A percentile compares a stretch with the other conserved stretches of the same genome.
These are phyloP conservation scores for Talaromyces liani DNA, from an alignment of 495 filamentous ascomycete genomes.

Conservation along the genomic window DNA sequence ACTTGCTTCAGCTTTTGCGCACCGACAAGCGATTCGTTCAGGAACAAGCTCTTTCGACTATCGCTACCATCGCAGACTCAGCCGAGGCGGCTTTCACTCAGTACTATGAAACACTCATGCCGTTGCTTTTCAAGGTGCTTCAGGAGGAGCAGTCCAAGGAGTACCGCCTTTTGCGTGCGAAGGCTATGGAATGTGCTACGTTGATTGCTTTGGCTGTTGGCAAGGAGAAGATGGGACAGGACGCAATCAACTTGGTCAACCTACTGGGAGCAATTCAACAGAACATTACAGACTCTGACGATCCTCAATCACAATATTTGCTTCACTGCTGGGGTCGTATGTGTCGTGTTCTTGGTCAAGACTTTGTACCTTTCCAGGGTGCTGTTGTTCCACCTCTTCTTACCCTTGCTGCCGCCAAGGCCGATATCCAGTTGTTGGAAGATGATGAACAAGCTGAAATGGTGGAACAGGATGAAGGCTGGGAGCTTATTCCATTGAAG, in stretches of 20 bases:
- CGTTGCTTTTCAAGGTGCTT: slow-evolving; percentile 81
- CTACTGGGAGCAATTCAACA: slow-evolving; percentile 81
- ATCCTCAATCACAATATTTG: slow-evolving; percentile 94
- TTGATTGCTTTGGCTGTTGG: slow-evolving; percentile 94
- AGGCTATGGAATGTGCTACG: slow-evolving; percentile 99
- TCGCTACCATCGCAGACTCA: slow-evolving; percentile 97
- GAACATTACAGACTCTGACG: slow-evolving; percentile 82
- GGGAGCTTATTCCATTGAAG: slow-evolving; percentile 94
- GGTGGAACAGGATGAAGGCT: slow-evolving; percentile 91
- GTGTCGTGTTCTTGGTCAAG: slow-evolving; percentile 84
- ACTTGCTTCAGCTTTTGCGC: slow-evolving; percentile 76
- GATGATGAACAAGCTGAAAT: slow-evolving; percentile 92
- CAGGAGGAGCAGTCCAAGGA: slow-evolving; percentile 87
- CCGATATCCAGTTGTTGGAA: slow-evolving; percentile 93
- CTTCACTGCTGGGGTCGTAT: slow-evolving; percentile 99
- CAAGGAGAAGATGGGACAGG: slow-evolving; percentile 78
- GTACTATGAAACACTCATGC: slow-evolving; percentile 95
- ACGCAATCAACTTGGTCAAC: slow-evolving; percentile 80
- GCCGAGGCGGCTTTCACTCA: slow-evolving; percentile 92
- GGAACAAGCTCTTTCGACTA: slow-evolving; percentile 95
- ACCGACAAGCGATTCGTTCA: slow-evolving; percentile 93
- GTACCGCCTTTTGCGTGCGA: slow-evolving; percentile 80
- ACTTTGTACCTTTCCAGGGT: slow-evolving; percentile 86
- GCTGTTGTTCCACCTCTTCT: slow-evolving; percentile 93
- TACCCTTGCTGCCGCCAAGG: slow-evolving; percentile 87